Conservation (phyloP, 108 stramenopile genomes). For the Nitzschia sp. region DNA sequence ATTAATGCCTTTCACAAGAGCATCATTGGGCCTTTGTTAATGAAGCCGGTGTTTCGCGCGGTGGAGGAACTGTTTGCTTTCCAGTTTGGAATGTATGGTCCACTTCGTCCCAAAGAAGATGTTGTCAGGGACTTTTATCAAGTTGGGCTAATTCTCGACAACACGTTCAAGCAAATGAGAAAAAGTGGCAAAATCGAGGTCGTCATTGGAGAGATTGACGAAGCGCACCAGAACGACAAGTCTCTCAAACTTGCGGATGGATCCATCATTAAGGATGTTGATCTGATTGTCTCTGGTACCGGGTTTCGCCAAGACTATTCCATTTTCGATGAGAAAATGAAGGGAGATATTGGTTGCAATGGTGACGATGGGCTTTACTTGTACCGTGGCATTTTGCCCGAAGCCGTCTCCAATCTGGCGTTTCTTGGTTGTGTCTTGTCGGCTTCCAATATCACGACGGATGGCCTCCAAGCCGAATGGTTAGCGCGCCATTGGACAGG, state of each 20-base stretch:
- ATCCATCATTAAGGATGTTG: conserved; percentile 11
- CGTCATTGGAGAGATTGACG: conserved; percentile 27
- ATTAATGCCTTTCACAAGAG: not conserved
- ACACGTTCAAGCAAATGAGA: conserved; percentile 15
- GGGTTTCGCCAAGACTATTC: conserved; percentile 40
- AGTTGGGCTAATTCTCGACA: conserved; percentile 23
- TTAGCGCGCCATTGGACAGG: conserved; percentile 22
- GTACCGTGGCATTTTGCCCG: conserved; percentile 29
- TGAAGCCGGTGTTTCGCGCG: conserved; percentile 24
- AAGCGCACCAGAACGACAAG: conserved; percentile 6
- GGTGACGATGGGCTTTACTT: conserved; percentile 35
- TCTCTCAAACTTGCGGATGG: conserved; percentile 4
- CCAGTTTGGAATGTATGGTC: conserved; percentile 20
- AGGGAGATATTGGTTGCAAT: conserved; percentile 7
- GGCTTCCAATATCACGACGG: conserved; percentile 25
- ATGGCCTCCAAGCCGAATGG: conserved; percentile 43
- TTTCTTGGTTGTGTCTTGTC: conserved; percentile 31
- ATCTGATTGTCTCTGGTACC: conserved; percentile 34
- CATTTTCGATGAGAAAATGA: conserved; percentile 18
- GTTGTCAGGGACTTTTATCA: conserved; percentile 45
- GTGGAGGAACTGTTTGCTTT: conserved; percentile 37
- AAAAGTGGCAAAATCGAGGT: conserved; percentile 23
- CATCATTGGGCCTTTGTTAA: conserved; percentile 2
- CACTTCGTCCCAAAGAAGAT: conserved; percentile 16
- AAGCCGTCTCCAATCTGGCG: conserved; percentile 20